A percentile compares a stretch with the other conserved stretches of the same genome.
Conservation (phyloP, 2,329 filamentous ascomycete genomes). For the Fusarium protoensiforme region DNA sequence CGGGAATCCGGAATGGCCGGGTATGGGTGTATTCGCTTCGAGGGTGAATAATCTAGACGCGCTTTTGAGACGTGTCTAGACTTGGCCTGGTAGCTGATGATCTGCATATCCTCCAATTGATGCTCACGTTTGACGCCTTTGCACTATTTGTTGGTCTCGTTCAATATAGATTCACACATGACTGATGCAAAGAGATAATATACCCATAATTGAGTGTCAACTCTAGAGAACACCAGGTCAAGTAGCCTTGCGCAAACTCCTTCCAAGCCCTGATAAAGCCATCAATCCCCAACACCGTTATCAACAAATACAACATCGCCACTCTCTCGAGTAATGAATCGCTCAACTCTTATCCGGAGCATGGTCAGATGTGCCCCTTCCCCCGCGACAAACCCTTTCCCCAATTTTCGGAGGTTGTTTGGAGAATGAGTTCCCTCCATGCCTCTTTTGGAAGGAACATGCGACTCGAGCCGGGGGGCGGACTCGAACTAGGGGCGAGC, state of each 20-base stretch:
- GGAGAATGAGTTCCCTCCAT: constrained; percentile 12
- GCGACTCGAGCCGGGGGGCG: constrained; percentile 13
- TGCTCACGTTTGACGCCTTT: background rate
- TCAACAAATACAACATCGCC: background rate
- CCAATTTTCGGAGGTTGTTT: constrained; percentile 15
- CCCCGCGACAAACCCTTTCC: background rate
- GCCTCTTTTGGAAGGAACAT: constrained; percentile 31
- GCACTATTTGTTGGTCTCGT: background rate
- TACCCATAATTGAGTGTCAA: background rate
- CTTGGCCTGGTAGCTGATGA: background rate
- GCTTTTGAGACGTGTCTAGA: background rate
- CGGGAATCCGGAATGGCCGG: background rate
- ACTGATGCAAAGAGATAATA: background rate
- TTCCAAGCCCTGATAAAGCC: background rate
- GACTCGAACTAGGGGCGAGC: constrained; percentile 2
- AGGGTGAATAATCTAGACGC: background rate
- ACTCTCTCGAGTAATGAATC: background rate
- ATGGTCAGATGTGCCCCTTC: background rate
- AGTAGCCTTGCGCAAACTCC: too few relatives aligned
- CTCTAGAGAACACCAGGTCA: background rate
- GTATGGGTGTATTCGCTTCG: background rate
- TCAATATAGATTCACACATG: background rate
- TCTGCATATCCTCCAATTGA: background rate
- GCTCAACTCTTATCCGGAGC: background rate
- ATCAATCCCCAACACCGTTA: too few relatives aligned